Conservation (phyloP, 2,329 filamentous ascomycete genomes). For the Periconia sp. region DNA sequence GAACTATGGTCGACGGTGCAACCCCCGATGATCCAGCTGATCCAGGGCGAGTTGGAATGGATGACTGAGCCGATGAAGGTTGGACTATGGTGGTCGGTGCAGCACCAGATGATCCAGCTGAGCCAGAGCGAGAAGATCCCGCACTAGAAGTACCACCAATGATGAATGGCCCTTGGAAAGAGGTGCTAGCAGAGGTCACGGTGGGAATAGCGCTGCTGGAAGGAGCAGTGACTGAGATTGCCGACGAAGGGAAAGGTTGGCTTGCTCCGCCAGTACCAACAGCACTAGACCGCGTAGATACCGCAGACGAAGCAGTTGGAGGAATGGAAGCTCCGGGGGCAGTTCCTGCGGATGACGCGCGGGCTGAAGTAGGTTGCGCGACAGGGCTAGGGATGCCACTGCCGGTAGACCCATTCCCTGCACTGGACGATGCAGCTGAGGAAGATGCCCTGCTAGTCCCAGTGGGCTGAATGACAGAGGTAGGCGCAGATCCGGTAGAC, state of each 20-base stretch:
- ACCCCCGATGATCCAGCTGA: no score
- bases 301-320: background rate
- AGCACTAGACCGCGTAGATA: background rate
- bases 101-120: conserved; percentile 12
- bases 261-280: conserved; percentile 4
- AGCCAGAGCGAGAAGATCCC: conserved; percentile 12
- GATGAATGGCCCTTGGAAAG: background rate
- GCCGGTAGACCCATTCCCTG: conserved; percentile 17
- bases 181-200: background rate
- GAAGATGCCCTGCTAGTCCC: background rate
- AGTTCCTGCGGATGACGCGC: background rate
- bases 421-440: conserved; percentile 6
- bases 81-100: conserved; percentile 10
- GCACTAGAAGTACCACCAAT: conserved; percentile 20
- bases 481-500: background rate
- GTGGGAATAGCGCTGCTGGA: background rate
- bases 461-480: background rate
- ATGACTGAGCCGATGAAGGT: conserved; percentile 13
- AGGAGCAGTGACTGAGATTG: conserved; percentile 7
- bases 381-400: conserved; percentile 3
- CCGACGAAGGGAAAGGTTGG: conserved; percentile 1
- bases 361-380: conserved; percentile 1
- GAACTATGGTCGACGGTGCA: conserved; percentile 16
- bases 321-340: background rate
- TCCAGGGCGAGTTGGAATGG: background rate